Percentiles rank a stretch among this genome's conserved stretches.
Evolutionary conservation across 2,329 filamentous ascomycete species (phyloP).

Genomic region (Zymoseptoria tritici): DNA sequence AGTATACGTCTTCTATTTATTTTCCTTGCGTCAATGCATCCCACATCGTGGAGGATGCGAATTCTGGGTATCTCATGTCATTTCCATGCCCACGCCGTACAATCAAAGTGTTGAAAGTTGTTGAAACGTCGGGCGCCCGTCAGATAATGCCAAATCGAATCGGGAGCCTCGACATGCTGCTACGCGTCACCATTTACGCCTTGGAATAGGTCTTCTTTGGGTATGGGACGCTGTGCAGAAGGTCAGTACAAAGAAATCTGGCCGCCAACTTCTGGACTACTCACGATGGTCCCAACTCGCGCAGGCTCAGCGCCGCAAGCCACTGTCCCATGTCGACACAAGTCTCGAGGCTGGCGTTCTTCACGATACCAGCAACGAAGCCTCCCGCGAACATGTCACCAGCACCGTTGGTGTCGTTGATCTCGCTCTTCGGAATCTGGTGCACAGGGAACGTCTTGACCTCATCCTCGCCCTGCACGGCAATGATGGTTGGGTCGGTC

Average conservation of each 20-base stretch:
- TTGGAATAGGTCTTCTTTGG: slow-evolving; percentile 32
- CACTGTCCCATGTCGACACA: slow-evolving; percentile 90
- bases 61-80: slow-evolving; percentile 22
- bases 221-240: slow-evolving; percentile 27
- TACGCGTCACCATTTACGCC: slow-evolving; percentile 2
- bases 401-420: slow-evolving; percentile 94
- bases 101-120: slow-evolving; percentile 24
- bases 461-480: slow-evolving; percentile 50
- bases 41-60: slow-evolving; percentile 26
- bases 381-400: slow-evolving; percentile 94
- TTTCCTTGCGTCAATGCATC: neutral
- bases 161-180: neutral
- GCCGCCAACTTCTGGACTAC: slow-evolving; percentile 34
- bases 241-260: slow-evolving; percentile 6
- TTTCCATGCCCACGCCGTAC: slow-evolving; percentile 1
- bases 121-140: slow-evolving; percentile 24
- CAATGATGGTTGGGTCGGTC: slow-evolving; percentile 81
- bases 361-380: slow-evolving; percentile 79
- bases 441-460: slow-evolving; percentile 76
- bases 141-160: neutral
- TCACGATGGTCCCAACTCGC: slow-evolving; percentile 93
- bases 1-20: neutral
- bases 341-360: slow-evolving; percentile 71
- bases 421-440: slow-evolving; percentile 66
- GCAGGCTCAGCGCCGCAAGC: slow-evolving; percentile 88